A percentile compares a stretch with the other conserved stretches of the same genome.
Conservation (phyloP, 2,329 filamentous ascomycete species). For the Ascosphaera apis region DNA sequence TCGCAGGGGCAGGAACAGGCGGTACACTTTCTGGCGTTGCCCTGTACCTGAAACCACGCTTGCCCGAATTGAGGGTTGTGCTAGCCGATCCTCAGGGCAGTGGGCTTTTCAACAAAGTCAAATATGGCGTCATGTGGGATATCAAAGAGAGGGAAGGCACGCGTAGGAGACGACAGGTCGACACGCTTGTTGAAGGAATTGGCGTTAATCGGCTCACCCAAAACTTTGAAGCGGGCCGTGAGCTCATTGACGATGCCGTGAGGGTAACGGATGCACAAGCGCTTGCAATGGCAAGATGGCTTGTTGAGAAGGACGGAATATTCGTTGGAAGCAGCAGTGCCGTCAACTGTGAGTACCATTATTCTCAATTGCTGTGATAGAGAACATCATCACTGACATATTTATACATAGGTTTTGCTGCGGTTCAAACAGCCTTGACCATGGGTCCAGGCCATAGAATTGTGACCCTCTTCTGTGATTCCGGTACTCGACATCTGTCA, state of each 20-base stretch:
- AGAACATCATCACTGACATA: slow-evolving; percentile 4
- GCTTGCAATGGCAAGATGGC: slow-evolving; percentile 78
- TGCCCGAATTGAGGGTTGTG: slow-evolving; percentile 45
- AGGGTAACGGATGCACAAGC: slow-evolving; percentile 76
- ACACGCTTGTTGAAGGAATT: slow-evolving; percentile 88
- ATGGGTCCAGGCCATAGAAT: slow-evolving; percentile 25
- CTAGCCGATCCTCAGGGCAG: slow-evolving; percentile 88
- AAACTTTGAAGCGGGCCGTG: slow-evolving; percentile 73
- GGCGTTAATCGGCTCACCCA: slow-evolving; percentile 85
- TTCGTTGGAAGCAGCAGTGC: slow-evolving; percentile 87
- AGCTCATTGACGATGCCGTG: slow-evolving; percentile 75
- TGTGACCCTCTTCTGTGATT: slow-evolving; percentile 27
- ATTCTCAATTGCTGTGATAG: too few relatives aligned
- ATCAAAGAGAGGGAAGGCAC: slow-evolving; percentile 76
- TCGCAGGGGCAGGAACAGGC: slow-evolving; percentile 82
- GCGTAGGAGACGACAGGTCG: slow-evolving; percentile 68
- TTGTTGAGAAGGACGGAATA: slow-evolving; percentile 86
- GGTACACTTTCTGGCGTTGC: slow-evolving; percentile 81
- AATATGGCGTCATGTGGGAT: slow-evolving; percentile 90
- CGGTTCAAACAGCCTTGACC: slow-evolving; percentile 22
- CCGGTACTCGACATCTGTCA: slow-evolving; percentile 28
- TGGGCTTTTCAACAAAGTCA: slow-evolving; percentile 76
- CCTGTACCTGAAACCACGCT: slow-evolving; percentile 51
- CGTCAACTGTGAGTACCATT: slow-evolving; percentile 60
- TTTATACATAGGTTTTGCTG: slow-evolving; percentile 20